Percentiles rank a stretch among this genome's conserved stretches.
These are phyloP conservation scores for Erythrobasidium yunnanense DNA, from an alignment of 768 basidiomycete species.

Conservation along the genomic window DNA sequence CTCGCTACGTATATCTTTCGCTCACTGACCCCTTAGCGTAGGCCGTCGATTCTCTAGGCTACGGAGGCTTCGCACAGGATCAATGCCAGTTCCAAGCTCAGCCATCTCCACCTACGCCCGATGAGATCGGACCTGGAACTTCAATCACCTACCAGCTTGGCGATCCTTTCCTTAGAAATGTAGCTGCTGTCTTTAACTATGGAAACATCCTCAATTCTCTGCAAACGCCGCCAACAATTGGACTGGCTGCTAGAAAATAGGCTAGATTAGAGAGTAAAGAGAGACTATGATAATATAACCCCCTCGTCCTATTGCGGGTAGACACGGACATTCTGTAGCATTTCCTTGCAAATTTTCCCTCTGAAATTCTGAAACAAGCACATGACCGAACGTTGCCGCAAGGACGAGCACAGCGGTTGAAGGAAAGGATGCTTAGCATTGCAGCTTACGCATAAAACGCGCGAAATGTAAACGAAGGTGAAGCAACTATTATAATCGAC, in stretches of 20 bases:
- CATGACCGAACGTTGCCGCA: no score
- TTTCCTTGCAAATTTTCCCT: not conserved
- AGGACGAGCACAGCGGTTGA: no score
- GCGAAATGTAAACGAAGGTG: no score
- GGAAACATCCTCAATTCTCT: not conserved
- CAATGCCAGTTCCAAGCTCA: slow-evolving; percentile 22
- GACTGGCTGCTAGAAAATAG: not conserved
- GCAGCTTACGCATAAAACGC: no score
- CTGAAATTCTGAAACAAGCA: no score
- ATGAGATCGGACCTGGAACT: slow-evolving; percentile 20
- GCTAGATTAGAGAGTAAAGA: not conserved
- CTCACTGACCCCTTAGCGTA: not conserved
- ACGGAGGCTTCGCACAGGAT: not conserved
- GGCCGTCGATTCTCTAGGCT: slow-evolving; percentile 10
- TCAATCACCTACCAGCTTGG: slow-evolving; percentile 16
- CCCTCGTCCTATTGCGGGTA: not conserved
- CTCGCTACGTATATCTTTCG: not conserved
- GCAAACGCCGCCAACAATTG: not conserved
- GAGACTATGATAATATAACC: slow-evolving; percentile 4
- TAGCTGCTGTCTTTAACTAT: not conserved
- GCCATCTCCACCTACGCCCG: slow-evolving; percentile 1
- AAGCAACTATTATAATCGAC: no score
- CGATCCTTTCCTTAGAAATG: slow-evolving; percentile 14
- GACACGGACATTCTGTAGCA: not conserved
- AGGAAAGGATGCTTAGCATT: no score